A percentile compares a stretch with the other conserved stretches of the same genome.
Evolutionary conservation across 208 protist species (phyloP).

Genomic region (Wallacemonas rigidus): DNA sequence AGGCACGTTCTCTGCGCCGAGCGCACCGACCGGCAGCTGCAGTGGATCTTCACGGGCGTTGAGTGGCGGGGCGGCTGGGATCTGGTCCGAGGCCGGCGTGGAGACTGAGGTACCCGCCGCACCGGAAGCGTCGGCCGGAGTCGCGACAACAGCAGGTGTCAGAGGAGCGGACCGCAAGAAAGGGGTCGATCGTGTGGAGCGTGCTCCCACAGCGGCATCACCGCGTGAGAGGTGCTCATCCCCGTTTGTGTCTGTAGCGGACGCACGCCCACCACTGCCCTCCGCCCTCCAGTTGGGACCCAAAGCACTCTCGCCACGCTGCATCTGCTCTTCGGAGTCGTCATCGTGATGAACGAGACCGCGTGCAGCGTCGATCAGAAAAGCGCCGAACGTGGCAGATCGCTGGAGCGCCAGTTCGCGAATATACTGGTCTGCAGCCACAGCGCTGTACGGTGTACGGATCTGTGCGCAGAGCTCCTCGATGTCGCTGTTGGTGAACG

Average conservation of each 20-base stretch:
- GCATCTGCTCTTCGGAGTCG: not conserved
- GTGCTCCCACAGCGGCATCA: not conserved
- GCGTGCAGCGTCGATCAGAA: conserved; percentile 5
- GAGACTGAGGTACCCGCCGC: too few relatives aligned
- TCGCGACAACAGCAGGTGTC: not conserved
- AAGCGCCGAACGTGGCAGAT: not conserved
- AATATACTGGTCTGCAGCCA: conserved; percentile 3
- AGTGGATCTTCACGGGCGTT: not conserved
- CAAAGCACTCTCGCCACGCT: not conserved
- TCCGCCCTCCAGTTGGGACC: too few relatives aligned
- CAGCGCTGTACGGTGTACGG: not conserved
- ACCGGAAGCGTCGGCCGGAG: not conserved
- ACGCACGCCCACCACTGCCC: too few relatives aligned
- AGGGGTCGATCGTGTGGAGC: not conserved
- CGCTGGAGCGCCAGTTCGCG: not conserved
- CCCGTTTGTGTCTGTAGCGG: too few relatives aligned
- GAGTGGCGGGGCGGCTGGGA: not conserved
- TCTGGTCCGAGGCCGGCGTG: too few relatives aligned
- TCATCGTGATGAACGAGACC: not conserved
- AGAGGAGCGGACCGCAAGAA: not conserved
- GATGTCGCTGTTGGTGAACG: not conserved
- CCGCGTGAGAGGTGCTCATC: not conserved
- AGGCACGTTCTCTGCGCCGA: not conserved
- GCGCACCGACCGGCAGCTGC: not conserved
- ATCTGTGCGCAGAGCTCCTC: not conserved